Conservation (phyloP, 768 basidiomycete species). For the Rubroboletus satanas region DNA sequence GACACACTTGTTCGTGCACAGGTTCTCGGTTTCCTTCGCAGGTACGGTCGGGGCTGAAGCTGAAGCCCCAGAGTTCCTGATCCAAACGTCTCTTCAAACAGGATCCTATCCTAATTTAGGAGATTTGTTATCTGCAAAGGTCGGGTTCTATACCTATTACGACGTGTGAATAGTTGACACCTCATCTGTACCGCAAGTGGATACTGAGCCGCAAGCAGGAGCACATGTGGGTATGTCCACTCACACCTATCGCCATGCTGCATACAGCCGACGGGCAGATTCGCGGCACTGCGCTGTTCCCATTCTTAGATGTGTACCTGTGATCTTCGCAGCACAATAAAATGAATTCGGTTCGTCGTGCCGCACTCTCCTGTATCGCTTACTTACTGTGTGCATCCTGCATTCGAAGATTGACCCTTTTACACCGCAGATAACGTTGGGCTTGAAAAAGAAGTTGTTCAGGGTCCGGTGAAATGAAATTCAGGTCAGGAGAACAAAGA, state of each 20-base stretch:
- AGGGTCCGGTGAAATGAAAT: not conserved
- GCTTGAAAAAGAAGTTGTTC: not conserved
- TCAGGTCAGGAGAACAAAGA: not conserved
- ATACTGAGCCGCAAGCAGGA: not conserved
- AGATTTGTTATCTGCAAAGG: not conserved
- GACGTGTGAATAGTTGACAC: not conserved
- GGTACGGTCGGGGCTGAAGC: not conserved
- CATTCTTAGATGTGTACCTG: not conserved
- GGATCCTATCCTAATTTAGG: not conserved
- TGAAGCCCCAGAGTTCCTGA: not conserved
- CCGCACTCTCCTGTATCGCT: not conserved
- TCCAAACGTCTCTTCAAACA: not conserved
- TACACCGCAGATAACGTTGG: too few species aligned
- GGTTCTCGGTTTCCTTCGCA: not conserved
- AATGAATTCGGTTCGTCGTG: not conserved
- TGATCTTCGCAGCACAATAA: too few species aligned
- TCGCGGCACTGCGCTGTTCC: not conserved
- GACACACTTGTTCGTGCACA: not conserved
- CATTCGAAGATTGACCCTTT: not conserved
- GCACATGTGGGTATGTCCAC: not conserved
- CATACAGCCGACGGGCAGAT: not conserved
- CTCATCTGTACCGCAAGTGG: not conserved
- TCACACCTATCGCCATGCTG: not conserved
- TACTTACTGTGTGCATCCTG: not conserved
- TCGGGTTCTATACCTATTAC: not conserved